Evolutionary conservation across 2,329 filamentous ascomycete species (phyloP).

Genomic region (Chaetomiaceae sp.): DNA sequence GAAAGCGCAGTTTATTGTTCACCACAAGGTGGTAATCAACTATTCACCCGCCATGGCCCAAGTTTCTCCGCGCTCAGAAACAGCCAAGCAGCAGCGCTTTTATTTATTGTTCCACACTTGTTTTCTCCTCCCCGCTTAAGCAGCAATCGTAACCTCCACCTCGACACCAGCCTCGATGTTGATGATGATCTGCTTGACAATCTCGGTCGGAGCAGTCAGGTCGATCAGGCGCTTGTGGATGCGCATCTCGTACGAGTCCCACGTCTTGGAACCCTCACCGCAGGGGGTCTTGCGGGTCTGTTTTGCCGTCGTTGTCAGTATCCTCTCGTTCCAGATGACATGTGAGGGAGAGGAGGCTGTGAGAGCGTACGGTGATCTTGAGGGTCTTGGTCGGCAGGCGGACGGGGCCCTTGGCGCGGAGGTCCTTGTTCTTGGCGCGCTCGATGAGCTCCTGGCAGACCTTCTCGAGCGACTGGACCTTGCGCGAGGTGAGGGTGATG

Average conservation of each 20-base stretch:
- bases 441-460: constrained; percentile 98
- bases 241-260: constrained; percentile 98
- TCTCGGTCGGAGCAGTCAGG: constrained; percentile 95
- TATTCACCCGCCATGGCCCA: neutral
- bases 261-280: constrained; percentile 99
- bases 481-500: constrained; percentile 60
- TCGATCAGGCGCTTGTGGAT: constrained; percentile 99
- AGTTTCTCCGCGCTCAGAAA: neutral
- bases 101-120: constrained; percentile 6
- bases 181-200: constrained; percentile 94
- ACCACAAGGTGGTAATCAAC: neutral
- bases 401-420: constrained; percentile 97
- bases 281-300: constrained; percentile 98
- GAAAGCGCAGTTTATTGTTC: neutral
- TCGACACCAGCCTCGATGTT: constrained; percentile 93
- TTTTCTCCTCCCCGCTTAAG: constrained; percentile 47
- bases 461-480: constrained; percentile 94
- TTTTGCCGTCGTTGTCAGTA: constrained; percentile 34
- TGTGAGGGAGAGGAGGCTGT: no score
- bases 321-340: neutral
- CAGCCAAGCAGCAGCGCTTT: constrained; percentile 1
- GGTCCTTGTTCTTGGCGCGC: constrained; percentile 96
- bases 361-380: constrained; percentile 27
- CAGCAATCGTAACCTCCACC: constrained; percentile 89
- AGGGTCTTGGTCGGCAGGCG: constrained; percentile 43